Percentiles rank a stretch among this genome's conserved stretches.
Evolutionary conservation across 1,139 yeast genomes (phyloP).

Genomic region (Pichia sorboxylosa): DNA sequence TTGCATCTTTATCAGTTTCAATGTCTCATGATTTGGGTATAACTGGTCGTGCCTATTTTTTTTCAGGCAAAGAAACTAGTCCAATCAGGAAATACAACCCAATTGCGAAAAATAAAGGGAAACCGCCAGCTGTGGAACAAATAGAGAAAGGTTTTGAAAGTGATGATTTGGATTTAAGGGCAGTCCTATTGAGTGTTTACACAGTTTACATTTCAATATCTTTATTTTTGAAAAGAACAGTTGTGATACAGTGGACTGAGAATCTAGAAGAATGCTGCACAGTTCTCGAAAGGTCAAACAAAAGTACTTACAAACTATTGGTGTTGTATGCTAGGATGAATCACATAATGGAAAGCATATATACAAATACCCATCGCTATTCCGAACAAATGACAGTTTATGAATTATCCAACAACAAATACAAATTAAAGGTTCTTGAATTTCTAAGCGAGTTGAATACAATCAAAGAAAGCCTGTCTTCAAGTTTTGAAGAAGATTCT

Average conservation of each 20-base stretch:
- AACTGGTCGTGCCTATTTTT: constrained; percentile 37
- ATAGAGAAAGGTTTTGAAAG: constrained; percentile 12
- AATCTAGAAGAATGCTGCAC: constrained; percentile 54
- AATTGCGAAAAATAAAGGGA: constrained; percentile 19
- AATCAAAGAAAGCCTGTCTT: constrained; percentile 27
- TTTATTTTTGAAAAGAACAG: constrained; percentile 39
- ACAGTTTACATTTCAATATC: constrained; percentile 41
- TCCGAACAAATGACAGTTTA: constrained; percentile 17
- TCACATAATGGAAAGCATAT: constrained; percentile 52
- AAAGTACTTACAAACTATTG: constrained; percentile 28
- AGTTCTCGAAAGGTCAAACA: constrained; percentile 30
- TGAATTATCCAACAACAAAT: constrained; percentile 21
- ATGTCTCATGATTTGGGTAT: constrained; percentile 70
- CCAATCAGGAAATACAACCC: constrained; percentile 25
- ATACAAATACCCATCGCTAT: constrained; percentile 34
- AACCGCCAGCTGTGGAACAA: no score
- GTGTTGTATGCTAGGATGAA: constrained; percentile 53
- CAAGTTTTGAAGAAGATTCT: constrained; percentile 15
- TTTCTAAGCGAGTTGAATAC: constrained; percentile 32
- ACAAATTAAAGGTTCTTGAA: constrained; percentile 29
- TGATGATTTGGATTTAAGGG: constrained; percentile 29
- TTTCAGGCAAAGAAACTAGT: constrained; percentile 30
- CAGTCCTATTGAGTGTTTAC: constrained; percentile 38
- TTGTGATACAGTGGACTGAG: constrained; percentile 45
- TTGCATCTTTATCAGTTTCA: constrained; percentile 55